phyloP scores from a whole-genome alignment of 345 rosid species.

The Aquilaria sinensis region DNA sequence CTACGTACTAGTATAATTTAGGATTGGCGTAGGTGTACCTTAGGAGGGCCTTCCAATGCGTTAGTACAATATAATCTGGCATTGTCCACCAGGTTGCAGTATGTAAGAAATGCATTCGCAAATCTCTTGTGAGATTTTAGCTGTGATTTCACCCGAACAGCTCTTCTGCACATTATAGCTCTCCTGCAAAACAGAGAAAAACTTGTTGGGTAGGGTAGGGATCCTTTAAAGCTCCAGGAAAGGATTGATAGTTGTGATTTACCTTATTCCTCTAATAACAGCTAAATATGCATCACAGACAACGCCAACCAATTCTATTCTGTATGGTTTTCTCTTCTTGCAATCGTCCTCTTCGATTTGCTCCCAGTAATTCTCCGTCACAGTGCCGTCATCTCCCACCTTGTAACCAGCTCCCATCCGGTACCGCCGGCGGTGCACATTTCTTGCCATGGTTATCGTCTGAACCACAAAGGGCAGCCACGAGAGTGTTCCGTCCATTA shows the following conservation, averaged over 20 bases:
- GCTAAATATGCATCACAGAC: conserved; percentile 94
- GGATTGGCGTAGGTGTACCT: conserved; percentile 32
- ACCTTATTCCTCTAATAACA: conserved; percentile 93
- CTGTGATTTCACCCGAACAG: conserved; percentile 85
- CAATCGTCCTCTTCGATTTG: conserved; percentile 50
- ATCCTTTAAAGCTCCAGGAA: not conserved
- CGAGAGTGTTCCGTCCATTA: conserved; percentile 94
- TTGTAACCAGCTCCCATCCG: conserved; percentile 89
- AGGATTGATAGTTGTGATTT: not conserved
- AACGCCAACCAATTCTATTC: conserved; percentile 92
- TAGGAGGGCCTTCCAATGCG: conserved; percentile 71
- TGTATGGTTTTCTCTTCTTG: conserved; percentile 65
- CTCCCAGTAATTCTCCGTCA: conserved; percentile 89
- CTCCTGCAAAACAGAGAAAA: conserved; percentile 46
- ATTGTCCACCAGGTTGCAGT: conserved; percentile 73
- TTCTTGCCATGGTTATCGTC: conserved; percentile 83
- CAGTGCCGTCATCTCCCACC: conserved; percentile 46
- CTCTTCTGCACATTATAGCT: conserved; percentile 84
- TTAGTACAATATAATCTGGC: conserved; percentile 89
- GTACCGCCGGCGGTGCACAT: conserved; percentile 73
- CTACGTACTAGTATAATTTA: no score
- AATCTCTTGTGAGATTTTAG: conserved; percentile 87
- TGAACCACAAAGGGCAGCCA: conserved; percentile 91
- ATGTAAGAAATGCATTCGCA: conserved; percentile 72
- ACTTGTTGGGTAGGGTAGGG: not conserved